Percentiles rank a stretch among this genome's conserved stretches.
phyloP scores from a whole-genome alignment of 2,329 filamentous ascomycete genomes.

The Botryotinia convoluta region DNA sequence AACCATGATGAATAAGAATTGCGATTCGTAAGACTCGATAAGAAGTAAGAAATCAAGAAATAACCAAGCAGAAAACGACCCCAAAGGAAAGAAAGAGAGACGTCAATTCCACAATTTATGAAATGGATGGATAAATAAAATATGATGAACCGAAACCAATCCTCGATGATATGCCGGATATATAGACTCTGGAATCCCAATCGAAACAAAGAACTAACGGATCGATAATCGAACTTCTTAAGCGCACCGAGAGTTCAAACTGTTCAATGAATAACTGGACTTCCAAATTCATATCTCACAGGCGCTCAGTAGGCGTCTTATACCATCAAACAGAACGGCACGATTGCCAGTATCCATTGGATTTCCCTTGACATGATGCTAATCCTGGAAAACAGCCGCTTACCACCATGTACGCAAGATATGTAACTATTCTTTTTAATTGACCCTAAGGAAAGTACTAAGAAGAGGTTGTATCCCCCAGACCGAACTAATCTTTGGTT shows the following conservation, averaged over 20 bases:
- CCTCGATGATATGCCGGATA: not conserved
- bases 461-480: constrained; percentile 8
- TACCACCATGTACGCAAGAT: constrained; percentile 3
- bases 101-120: constrained; percentile 1
- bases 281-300: constrained; percentile 12
- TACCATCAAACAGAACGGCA: constrained; percentile 7
- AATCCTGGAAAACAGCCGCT: constrained; percentile 21
- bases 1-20: constrained; percentile 16
- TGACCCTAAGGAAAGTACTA: not conserved
- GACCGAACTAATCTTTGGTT: constrained; percentile 8
- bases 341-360: constrained; percentile 9
- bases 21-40: not conserved
- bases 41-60: not conserved
- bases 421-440: not conserved
- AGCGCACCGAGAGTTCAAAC: constrained; percentile 14
- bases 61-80: constrained; percentile 2
- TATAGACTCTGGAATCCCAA: constrained; percentile 11
- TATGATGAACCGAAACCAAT: not conserved
- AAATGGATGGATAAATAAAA: constrained; percentile 1
- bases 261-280: constrained; percentile 10
- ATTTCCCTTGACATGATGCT: constrained; percentile 12
- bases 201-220: constrained; percentile 13
- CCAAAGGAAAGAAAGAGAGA: constrained; percentile 8
- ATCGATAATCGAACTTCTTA: constrained; percentile 4
- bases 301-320: constrained; percentile 17